Evolutionary conservation across 2,329 filamentous ascomycete species (phyloP).

Genomic region (Neopestalotiopsis clavispora): DNA sequence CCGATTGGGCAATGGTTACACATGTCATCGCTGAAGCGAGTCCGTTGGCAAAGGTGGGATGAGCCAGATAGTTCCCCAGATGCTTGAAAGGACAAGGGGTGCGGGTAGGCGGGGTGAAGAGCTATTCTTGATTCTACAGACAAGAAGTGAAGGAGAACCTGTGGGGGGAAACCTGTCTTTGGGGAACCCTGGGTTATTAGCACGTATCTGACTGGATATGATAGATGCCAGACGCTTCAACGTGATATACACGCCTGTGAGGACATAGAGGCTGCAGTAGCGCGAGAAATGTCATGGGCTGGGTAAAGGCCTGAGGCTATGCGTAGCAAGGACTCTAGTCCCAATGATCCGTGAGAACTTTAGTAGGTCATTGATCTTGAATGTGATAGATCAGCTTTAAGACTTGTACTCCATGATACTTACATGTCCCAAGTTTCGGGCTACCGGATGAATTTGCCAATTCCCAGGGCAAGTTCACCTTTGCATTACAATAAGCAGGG

Average conservation of each 20-base stretch:
- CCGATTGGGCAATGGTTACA: background rate
- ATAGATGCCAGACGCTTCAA: background rate
- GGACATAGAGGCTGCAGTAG: background rate
- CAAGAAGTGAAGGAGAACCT: background rate
- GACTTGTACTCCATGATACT: background rate
- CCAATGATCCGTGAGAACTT: background rate
- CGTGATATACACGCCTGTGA: background rate
- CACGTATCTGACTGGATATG: background rate
- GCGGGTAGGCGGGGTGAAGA: background rate
- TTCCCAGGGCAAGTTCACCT: too few species aligned
- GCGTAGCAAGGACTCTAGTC: background rate
- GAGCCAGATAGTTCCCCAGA: background rate
- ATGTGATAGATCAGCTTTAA: conserved; percentile 5
- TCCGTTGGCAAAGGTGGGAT: background rate
- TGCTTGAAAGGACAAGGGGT: background rate
- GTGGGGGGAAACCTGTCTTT: background rate
- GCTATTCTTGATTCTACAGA: background rate
- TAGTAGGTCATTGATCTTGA: background rate
- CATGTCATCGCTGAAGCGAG: background rate
- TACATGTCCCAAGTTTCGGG: background rate
- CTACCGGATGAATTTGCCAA: background rate
- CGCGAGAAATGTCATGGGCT: background rate
- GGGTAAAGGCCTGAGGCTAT: background rate
- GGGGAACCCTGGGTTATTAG: background rate
- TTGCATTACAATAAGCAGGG: too few species aligned